Evolutionary conservation across 2,329 filamentous ascomycete species (phyloP).

Genomic region (Epichloe gansuensis): DNA sequence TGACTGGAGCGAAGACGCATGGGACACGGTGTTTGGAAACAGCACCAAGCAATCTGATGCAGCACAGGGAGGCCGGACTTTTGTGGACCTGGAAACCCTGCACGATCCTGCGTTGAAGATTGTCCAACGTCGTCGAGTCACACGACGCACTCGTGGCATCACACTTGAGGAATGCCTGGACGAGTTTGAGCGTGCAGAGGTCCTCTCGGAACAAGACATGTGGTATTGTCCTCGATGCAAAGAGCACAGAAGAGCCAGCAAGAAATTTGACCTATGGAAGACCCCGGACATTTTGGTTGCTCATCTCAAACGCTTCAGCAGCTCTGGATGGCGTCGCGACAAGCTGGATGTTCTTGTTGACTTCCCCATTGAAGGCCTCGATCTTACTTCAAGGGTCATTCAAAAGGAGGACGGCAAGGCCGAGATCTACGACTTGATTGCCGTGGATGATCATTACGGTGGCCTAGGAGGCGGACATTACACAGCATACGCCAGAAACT

Average conservation of each 20-base stretch:
- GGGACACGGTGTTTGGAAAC: slow-evolving; percentile 56
- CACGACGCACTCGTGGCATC: slow-evolving; percentile 47
- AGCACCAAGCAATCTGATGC: slow-evolving; percentile 21
- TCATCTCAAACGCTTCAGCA: slow-evolving; percentile 91
- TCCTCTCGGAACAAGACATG: slow-evolving; percentile 86
- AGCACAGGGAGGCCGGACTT: slow-evolving; percentile 47
- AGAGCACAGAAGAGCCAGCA: slow-evolving; percentile 79
- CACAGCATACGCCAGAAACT: slow-evolving; percentile 88
- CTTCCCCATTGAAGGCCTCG: slow-evolving; percentile 78
- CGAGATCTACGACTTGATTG: slow-evolving; percentile 84
- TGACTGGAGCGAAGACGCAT: slow-evolving; percentile 66
- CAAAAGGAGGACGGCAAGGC: slow-evolving; percentile 69
- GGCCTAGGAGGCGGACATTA: slow-evolving; percentile 92
- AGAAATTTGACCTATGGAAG: slow-evolving; percentile 96
- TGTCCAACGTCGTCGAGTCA: slow-evolving; percentile 50
- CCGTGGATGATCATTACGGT: slow-evolving; percentile 90
- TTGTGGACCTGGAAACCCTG: slow-evolving; percentile 36
- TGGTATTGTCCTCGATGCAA: slow-evolving; percentile 98
- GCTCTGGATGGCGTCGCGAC: slow-evolving; percentile 66
- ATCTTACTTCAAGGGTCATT: slow-evolving; percentile 68
- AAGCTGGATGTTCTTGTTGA: slow-evolving; percentile 87
- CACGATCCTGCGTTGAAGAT: slow-evolving; percentile 53
- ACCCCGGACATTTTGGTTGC: slow-evolving; percentile 89
- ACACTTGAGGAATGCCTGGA: slow-evolving; percentile 81
- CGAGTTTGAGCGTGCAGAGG: slow-evolving; percentile 88